Base-by-base conservation (phyloP, 768 basidiomycete genomes). In the Saitozyma podzolica region DNA sequence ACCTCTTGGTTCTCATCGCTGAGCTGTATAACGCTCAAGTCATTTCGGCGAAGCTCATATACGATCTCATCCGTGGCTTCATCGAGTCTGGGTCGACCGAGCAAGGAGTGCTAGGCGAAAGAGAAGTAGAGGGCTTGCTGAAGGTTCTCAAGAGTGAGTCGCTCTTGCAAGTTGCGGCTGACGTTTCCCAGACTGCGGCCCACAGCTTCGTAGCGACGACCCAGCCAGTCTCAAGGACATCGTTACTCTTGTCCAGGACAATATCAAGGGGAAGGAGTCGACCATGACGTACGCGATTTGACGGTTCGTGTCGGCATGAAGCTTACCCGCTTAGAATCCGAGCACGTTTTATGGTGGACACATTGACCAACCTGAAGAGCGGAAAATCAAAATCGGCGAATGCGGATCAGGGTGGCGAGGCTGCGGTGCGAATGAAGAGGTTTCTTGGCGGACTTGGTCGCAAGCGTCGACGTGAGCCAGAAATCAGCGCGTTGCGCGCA, bases 21-120 rank as follows among this genome's bases (percentile, higher is more conserved):
- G 93, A 97, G 75, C 82, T 99, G 17, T 98, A 97, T 82, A 97
- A 97, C 76, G 93, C 97, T 75, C 90, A 92, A 80, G 91, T 97
- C 20, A 85, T 98, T 57, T 91, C 91, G 3, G 91, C 87, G 60
- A 81, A 88, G 10, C 83, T 98, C n/a, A 81, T 97, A 52, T 98
- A 92, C 80, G 96, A 97, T 74, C 78, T 97, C 53, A 88, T 98
- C 66, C 87, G 89, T 8, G 82, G 83, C 13, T 83, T 98, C 51
- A 39, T 52, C 39, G 20, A 52, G 11, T 16, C 51, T 16, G 82
- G 85, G 7, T 52, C 53, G 3, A 55, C 14, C 53, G 29, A 55
- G 50, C 54, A 14, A 10, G 57, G 43, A 48, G 63, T 75, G 2
- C 80, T 95, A 57, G 83, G 84, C 0, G 95, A 97, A 78, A 86